These are phyloP conservation scores for Kuraishia molischiana DNA, from an alignment of 805 yeast species.

Conservation along the genomic window DNA sequence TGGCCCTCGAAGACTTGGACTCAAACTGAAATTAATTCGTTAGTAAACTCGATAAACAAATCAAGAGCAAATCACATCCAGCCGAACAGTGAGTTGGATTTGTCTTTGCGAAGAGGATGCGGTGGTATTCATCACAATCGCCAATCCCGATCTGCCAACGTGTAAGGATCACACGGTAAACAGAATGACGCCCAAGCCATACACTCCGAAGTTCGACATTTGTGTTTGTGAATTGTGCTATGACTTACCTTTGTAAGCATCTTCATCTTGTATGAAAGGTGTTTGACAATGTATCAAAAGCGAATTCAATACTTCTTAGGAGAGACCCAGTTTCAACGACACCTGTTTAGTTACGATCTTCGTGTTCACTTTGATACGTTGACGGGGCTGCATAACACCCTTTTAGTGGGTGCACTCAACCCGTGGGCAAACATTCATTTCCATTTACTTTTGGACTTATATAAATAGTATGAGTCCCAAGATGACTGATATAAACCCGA, in stretches of 20 bases:
- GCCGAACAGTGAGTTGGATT: no score
- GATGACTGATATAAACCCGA: background rate
- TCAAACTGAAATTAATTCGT: constrained; percentile 50
- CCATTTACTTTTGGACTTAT: background rate
- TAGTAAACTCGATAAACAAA: background rate
- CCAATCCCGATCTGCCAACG: background rate
- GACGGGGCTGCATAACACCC: no score
- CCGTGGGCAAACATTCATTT: no score
- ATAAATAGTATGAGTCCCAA: background rate
- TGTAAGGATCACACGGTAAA: no score
- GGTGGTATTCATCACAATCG: no score
- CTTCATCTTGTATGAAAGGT: constrained; percentile 49
- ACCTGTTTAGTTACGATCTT: background rate
- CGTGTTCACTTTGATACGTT: background rate
- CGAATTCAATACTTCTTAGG: no score
- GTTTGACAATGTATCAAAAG: no score
- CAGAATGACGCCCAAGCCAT: no score
- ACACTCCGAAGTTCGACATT: no score
- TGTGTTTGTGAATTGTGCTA: no score
- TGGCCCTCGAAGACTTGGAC: constrained; percentile 95
- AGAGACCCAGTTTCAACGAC: no score
- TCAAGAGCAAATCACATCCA: background rate
- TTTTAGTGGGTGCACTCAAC: no score
- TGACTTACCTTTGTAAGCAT: constrained; percentile 69
- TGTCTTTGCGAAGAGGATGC: background rate